Evolutionary conservation across 345 rosid species (phyloP), one percentile per base, ranked within the genome.

Genomic region (Eucalyptus viminalis): DNA sequence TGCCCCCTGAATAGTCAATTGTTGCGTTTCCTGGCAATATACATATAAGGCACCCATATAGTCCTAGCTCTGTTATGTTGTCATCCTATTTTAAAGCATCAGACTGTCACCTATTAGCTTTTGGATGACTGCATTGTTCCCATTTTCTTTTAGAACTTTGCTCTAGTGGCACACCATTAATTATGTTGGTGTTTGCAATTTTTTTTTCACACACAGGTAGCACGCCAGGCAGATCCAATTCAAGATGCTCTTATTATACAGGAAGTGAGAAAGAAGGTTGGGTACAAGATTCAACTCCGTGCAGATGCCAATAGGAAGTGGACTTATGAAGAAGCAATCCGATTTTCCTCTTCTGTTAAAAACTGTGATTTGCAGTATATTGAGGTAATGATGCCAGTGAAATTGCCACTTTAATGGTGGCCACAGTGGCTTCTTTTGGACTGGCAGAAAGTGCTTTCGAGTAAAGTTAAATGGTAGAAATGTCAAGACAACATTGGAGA

Each of bases 221-320:
- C 96, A 89, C 97, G 98, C 67, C 91, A 95, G 87, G 92, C 87
- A 86, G 93, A 92, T 94, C 97, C 98, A 40, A 53, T 94, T 88
- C 91, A 94, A 91, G 99, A 97, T 93, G 99, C 99, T 91, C 90
- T 92, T 89, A 96, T 96, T 87, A 86, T 97, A 90, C 94, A 92
- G 91, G 99, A 95, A 95, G 95, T 97, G 89, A 94, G 99, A 92
- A 94, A 92, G 93, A 93, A 88, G 65, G 94, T 97, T 40, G 99
- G 99, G 24, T 51, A 56, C 65, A 90, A 93, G 51, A 92, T 94
- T 92, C 93, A 94, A 92, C 95, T 97, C 91, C 99, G 99, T 89
- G 99, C 90, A 87, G 99, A 97, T 94, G 99, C 99, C 88, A 97
- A 97, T 83, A 93, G 96, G 90, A 95, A 94, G 60, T 97, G 99